These are phyloP conservation scores for Claviceps citrina DNA, from an alignment of 2,329 filamentous ascomycete genomes.

Conservation along the genomic window DNA sequence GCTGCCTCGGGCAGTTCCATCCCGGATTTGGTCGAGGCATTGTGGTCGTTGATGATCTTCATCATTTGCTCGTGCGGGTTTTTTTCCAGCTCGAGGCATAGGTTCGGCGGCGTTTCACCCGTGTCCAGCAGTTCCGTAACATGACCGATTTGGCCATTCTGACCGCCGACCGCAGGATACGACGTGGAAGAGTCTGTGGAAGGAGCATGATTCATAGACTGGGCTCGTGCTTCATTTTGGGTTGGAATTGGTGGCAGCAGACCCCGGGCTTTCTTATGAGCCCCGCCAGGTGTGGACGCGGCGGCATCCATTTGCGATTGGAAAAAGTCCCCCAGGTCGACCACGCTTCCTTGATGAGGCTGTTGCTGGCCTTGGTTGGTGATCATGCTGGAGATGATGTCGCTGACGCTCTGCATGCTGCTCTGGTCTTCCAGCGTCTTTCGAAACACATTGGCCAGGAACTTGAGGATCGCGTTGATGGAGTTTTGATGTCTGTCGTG, in stretches of 20 bases:
- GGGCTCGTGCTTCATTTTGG: slow-evolving; percentile 13
- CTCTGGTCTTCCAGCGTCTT: slow-evolving; percentile 69
- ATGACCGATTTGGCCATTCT: slow-evolving; percentile 34
- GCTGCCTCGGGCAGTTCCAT: slow-evolving; percentile 37
- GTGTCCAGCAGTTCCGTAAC: slow-evolving; percentile 47
- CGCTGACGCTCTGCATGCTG: slow-evolving; percentile 59
- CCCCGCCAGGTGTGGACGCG: slow-evolving; percentile 23
- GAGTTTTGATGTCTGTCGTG: slow-evolving; percentile 97
- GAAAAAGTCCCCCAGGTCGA: slow-evolving; percentile 45
- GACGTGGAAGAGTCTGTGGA: slow-evolving; percentile 16
- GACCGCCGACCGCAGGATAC: slow-evolving; percentile 14
- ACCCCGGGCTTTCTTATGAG: slow-evolving; percentile 36
- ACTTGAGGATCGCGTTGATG: slow-evolving; percentile 96
- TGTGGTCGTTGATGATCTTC: slow-evolving; percentile 50
- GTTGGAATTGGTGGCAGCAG: slow-evolving; percentile 39
- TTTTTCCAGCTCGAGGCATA: slow-evolving; percentile 41
- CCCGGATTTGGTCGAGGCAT: slow-evolving; percentile 33
- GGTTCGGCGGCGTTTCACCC: slow-evolving; percentile 32
- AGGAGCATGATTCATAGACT: slow-evolving; percentile 15
- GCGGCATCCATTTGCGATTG: slow-evolving; percentile 28
- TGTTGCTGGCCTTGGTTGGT: slow-evolving; percentile 34
- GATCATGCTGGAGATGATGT: slow-evolving; percentile 67
- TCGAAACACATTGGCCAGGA: slow-evolving; percentile 91
- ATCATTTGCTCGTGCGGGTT: slow-evolving; percentile 48
- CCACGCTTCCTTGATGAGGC: slow-evolving; percentile 39